These are phyloP conservation scores for Ammopiptanthus mongolicus DNA, from an alignment of 306 rosid genomes.

Conservation along the genomic window DNA sequence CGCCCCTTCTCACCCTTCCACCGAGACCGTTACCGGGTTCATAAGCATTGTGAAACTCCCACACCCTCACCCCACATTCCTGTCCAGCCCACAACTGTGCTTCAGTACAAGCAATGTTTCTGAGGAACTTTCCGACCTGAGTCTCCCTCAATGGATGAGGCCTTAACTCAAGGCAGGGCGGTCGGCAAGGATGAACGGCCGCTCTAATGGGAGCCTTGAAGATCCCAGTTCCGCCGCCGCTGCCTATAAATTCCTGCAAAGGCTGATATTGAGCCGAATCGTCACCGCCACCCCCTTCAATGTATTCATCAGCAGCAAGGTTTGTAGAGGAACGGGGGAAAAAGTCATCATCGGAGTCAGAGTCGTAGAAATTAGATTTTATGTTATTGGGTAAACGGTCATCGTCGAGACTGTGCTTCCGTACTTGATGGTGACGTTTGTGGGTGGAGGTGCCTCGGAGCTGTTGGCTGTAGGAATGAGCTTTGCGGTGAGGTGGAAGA, in stretches of 20 bases:
- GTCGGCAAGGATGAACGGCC: conserved; percentile 80
- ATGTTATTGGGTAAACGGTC: conserved; percentile 32
- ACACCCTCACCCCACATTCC: conserved; percentile 83
- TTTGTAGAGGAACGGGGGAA: conserved; percentile 48
- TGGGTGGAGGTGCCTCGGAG: conserved; percentile 42
- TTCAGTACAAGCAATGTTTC: conserved; percentile 85
- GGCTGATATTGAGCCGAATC: conserved; percentile 36
- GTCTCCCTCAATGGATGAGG: conserved; percentile 96
- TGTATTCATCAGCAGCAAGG: conserved; percentile 22
- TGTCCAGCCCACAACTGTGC: conserved; percentile 94
- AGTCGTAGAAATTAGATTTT: conserved; percentile 29
- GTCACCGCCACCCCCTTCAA: conserved; percentile 21
- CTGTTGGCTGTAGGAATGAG: conserved; percentile 90
- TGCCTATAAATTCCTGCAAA: conserved; percentile 72
- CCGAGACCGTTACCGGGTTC: conserved; percentile 67
- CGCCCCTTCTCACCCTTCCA: conserved; percentile 81
- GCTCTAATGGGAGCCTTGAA: conserved; percentile 75
- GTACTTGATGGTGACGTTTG: conserved; percentile 46
- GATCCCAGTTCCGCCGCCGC: conserved; percentile 57
- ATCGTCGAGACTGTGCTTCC: conserved; percentile 92
- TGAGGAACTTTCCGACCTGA: conserved; percentile 77
- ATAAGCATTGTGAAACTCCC: conserved; percentile 54
- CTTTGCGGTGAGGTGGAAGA: conserved; percentile 67
- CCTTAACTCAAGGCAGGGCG: conserved; percentile 84
- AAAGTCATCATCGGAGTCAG: conserved; percentile 61